Conservation (phyloP, 148 eudicot genomes). For the Persicaria maculosa region DNA sequence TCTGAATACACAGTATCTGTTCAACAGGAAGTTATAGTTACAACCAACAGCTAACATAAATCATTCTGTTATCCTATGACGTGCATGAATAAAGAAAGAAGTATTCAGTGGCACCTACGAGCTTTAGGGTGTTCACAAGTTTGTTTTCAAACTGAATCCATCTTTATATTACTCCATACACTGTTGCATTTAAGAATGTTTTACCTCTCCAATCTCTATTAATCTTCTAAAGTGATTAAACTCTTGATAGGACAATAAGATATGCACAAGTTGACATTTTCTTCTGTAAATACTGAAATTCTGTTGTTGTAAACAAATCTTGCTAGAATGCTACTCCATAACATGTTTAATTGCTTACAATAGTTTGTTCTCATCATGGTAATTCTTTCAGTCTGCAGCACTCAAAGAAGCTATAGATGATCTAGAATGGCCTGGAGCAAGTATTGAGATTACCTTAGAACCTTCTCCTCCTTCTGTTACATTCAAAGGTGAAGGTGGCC, state of each 20-base stretch:
- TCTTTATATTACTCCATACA: neutral
- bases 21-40: neutral
- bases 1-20: no score
- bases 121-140: neutral
- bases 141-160: neutral
- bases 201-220: neutral
- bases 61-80: neutral
- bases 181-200: neutral
- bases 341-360: neutral
- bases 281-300: neutral
- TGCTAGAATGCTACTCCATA: neutral
- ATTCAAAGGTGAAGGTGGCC: conserved; percentile 98
- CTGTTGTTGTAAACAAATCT: neutral
- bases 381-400: conserved; percentile 67
- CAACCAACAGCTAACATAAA: neutral
- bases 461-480: conserved; percentile 80
- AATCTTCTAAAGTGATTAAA: neutral
- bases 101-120: neutral
- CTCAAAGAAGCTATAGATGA: conserved; percentile 96
- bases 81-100: neutral
- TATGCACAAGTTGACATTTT: neutral
- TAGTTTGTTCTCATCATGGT: neutral
- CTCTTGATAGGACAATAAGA: neutral
- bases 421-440: conserved; percentile 98
- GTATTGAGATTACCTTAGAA: conserved; percentile 62